Evolutionary conservation across 2,329 filamentous ascomycete genomes (phyloP).

Genomic region (Colletotrichum destructivum): DNA sequence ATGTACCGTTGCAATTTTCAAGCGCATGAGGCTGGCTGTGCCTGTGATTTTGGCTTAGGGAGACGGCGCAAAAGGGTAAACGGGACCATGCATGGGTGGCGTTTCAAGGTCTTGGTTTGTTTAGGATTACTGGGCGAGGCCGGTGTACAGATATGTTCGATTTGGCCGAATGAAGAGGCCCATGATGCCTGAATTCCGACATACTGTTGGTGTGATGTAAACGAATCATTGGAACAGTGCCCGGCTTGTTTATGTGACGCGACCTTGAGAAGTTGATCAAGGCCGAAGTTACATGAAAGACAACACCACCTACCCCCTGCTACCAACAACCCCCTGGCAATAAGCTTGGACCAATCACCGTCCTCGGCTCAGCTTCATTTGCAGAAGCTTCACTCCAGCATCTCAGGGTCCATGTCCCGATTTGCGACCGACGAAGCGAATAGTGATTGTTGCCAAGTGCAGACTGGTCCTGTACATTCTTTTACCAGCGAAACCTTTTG

Average conservation of each 20-base stretch:
- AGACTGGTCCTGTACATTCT: neutral
- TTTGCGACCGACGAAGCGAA: neutral
- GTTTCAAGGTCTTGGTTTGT: constrained; percentile 8
- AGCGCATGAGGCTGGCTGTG: constrained; percentile 5
- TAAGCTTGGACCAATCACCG: constrained; percentile 33
- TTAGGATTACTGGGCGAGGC: constrained; percentile 6
- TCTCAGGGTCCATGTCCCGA: neutral
- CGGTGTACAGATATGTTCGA: constrained; percentile 15
- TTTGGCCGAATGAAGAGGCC: constrained; percentile 23
- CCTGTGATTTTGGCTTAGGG: neutral
- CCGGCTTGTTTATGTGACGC: neutral
- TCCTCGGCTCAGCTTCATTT: constrained; percentile 9
- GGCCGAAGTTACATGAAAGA: neutral
- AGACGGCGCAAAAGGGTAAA: constrained; percentile 9
- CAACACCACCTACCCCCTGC: too few relatives aligned
- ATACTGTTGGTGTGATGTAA: neutral
- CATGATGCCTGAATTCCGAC: neutral
- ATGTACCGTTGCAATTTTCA: neutral
- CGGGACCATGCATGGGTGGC: constrained; percentile 32
- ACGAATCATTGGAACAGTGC: neutral
- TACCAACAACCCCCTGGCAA: constrained; percentile 3
- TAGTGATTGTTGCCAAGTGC: neutral
- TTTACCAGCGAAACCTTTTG: too few relatives aligned
- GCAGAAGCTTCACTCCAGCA: constrained; percentile 34
- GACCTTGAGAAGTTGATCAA: neutral